Base-by-base conservation (phyloP, 306 rosid genomes). In the Fragaria nilgerrensis region DNA sequence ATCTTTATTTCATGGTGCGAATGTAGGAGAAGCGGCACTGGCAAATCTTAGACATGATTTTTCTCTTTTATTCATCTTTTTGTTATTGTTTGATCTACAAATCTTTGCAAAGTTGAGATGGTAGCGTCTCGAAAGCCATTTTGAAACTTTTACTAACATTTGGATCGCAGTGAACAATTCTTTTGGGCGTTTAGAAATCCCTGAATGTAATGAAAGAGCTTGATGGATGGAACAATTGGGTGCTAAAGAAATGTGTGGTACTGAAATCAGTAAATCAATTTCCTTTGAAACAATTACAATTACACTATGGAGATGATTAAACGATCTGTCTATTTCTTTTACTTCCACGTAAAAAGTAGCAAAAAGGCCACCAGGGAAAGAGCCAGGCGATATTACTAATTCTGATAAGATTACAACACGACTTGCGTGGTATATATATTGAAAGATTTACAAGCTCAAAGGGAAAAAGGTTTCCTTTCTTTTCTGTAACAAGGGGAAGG, bases 361-460 rank as follows among this genome's bases (percentile, higher is more conserved):
- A 66, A 37, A 66, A 19, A 9, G 14, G n/a, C 25, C 75, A 61
- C 83, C 83, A 77, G 78, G 84, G 50, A 69, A 82, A 58, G 22
- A 79, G 68, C 82, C 78, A 34, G 78, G 81, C 53, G 78, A 65
- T 34, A 74, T 77, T 74, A 49, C 77, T 75, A 80, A 53, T 73
- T 73, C 43, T 62, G 56, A 74, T 70, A 84, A 75, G 72, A 70
- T 83, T 63, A 77, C 76, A 29, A 76, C 73, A 81, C 79, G 83
- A 87, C 68, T 78, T 72, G 68, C 76, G 63, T 5, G 5, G 23
- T 27, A 56, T 8, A 50, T 11, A 68, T 12, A 65, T 25, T 3
- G 4, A 56, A 45, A 29, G 68, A 76, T 67, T 72, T 62, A 77
- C 16, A 79, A 20, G 45, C 52, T 77, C 77, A n/a, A 68, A 20